These are phyloP conservation scores for Cutaneotrichosporon mucoides DNA, from an alignment of 1,284 basidiomycete species.

Conservation along the genomic window DNA sequence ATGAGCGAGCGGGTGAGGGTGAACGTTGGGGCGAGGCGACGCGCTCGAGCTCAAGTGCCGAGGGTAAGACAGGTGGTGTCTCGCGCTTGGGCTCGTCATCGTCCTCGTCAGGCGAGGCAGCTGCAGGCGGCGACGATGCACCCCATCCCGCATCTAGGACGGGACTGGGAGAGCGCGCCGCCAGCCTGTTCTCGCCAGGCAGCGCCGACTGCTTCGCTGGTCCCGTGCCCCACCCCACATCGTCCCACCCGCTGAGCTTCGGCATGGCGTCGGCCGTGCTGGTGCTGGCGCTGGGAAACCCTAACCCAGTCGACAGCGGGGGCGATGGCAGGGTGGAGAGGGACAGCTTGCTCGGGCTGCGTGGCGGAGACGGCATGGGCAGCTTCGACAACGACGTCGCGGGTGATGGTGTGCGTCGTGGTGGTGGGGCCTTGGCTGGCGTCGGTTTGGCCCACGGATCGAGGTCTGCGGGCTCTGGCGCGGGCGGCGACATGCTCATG, in stretches of 20 bases:
- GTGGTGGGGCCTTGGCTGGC: neutral
- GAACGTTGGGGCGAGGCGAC: no score
- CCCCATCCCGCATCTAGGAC: constrained; percentile 1
- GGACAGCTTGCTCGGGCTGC: neutral
- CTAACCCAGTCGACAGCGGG: neutral
- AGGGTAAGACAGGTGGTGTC: no score
- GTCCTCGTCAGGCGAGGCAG: neutral
- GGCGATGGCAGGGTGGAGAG: neutral
- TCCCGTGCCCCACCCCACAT: constrained; percentile 2
- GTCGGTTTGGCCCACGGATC: constrained; percentile 18
- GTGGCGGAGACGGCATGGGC: no score
- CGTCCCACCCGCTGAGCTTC: constrained; percentile 1
- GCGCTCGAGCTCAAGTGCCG: no score
- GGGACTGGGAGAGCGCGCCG: neutral
- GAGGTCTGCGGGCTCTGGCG: constrained; percentile 6
- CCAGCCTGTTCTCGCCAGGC: neutral
- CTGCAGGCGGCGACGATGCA: neutral
- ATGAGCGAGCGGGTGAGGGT: neutral
- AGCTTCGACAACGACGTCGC: neutral
- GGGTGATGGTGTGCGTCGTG: neutral
- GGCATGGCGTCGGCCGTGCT: neutral
- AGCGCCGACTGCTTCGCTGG: neutral
- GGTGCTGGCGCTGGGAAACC: neutral
- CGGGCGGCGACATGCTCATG: constrained; percentile 14
- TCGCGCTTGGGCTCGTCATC: neutral